Conservation (phyloP, 2,329 filamentous ascomycete genomes). For the Trichophyton simii region DNA sequence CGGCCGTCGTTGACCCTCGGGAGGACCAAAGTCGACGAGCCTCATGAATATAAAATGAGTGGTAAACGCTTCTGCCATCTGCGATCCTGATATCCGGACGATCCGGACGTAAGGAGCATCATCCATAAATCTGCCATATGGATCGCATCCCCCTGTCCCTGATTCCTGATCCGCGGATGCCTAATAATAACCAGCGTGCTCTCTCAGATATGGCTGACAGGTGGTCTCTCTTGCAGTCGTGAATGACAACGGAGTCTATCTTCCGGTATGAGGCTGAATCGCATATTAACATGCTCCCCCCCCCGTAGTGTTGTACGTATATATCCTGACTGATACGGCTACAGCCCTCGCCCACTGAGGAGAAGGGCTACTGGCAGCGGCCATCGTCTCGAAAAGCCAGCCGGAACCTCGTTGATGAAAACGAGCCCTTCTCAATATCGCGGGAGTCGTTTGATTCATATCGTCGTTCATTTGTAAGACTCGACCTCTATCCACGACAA, state of each 20-base stretch:
- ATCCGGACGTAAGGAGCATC: background rate
- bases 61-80: slow-evolving; percentile 41
- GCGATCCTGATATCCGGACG: background rate
- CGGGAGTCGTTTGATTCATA: slow-evolving; percentile 96
- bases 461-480: slow-evolving; percentile 77
- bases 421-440: slow-evolving; percentile 89
- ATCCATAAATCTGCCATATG: background rate
- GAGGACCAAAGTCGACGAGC: slow-evolving; percentile 52
- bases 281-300: too few species aligned
- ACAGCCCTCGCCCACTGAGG: slow-evolving; percentile 78
- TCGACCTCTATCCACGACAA: background rate
- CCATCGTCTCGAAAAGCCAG: slow-evolving; percentile 40
- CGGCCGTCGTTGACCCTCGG: slow-evolving; percentile 45
- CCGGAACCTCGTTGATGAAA: slow-evolving; percentile 59
- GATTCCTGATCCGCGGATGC: background rate
- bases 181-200: background rate
- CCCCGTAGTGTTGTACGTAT: background rate
- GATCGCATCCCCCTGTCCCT: background rate
- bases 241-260: slow-evolving; percentile 87
- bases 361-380: slow-evolving; percentile 62
- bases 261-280: slow-evolving; percentile 54
- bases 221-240: slow-evolving; percentile 52
- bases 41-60: slow-evolving; percentile 66
- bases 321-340: slow-evolving; percentile 6
- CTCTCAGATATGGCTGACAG: slow-evolving; percentile 12